phyloP scores from a whole-genome alignment of 305 asterid species.

The Fraxinus albicans region DNA sequence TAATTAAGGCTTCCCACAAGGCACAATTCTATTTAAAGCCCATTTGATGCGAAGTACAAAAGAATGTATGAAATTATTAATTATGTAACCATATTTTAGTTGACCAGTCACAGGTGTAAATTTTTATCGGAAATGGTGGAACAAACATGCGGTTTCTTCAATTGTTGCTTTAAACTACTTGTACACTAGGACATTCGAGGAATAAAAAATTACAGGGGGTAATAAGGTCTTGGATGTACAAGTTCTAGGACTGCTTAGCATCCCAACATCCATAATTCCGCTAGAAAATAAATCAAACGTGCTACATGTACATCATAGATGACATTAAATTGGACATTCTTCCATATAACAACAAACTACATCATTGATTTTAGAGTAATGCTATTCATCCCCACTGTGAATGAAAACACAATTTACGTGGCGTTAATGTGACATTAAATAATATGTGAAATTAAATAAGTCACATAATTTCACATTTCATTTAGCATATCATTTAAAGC shows the following conservation, averaged over 20 bases:
- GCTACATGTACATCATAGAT: no score
- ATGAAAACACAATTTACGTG: no score
- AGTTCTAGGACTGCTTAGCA: neutral
- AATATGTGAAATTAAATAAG: no score
- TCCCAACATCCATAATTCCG: neutral
- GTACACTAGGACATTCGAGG: neutral
- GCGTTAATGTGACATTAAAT: no score
- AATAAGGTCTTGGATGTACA: neutral
- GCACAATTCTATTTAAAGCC: conserved; percentile 11
- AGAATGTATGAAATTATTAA: conserved; percentile 19
- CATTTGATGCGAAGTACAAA: neutral
- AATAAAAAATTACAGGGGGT: neutral
- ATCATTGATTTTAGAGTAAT: no score
- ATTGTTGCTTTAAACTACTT: neutral
- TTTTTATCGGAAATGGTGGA: neutral
- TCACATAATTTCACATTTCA: no score
- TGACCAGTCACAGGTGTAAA: conserved; percentile 23
- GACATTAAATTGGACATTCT: no score
- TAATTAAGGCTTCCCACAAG: conserved; percentile 19
- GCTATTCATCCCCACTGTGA: no score
- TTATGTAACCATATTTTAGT: conserved; percentile 20
- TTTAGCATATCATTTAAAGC: no score
- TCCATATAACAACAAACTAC: no score
- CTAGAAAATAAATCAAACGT: neutral
- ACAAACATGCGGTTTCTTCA: neutral